Percentiles rank a stretch among this genome's conserved stretches.
phyloP scores from a whole-genome alignment of 352 stramenopile genomes.

The Phytophthora quininea region DNA sequence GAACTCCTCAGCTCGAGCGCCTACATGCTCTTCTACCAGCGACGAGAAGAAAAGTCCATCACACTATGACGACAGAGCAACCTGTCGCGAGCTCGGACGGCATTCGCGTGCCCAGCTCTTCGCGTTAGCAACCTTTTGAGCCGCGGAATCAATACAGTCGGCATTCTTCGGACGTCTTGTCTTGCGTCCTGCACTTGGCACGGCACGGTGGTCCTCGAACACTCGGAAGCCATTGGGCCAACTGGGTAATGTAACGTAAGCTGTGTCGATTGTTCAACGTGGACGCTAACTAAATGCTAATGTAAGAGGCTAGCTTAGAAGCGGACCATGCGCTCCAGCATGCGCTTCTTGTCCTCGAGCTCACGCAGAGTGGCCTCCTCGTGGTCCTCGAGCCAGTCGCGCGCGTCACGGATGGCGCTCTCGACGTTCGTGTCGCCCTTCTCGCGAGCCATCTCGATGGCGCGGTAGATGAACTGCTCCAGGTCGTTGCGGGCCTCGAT shows the following conservation, averaged over 20 bases:
- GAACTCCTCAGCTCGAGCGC: slow-evolving; percentile 65
- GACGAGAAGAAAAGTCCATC: slow-evolving; percentile 60
- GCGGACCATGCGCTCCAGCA: slow-evolving; percentile 73
- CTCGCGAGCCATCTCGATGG: slow-evolving; percentile 67
- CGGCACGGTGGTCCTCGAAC: no score
- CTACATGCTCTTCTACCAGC: slow-evolving; percentile 85
- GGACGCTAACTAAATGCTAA: slow-evolving; percentile 39
- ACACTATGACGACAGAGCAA: slow-evolving; percentile 46
- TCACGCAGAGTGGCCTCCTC: slow-evolving; percentile 91
- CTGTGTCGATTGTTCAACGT: slow-evolving; percentile 39
- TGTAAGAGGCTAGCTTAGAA: slow-evolving; percentile 53
- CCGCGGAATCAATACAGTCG: no score
- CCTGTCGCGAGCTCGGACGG: no score
- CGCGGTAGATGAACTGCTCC: slow-evolving; percentile 78
- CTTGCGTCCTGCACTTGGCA: no score
- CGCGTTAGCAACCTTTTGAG: no score
- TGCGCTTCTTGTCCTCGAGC: slow-evolving; percentile 94
- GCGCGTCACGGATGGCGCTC: slow-evolving; percentile 85
- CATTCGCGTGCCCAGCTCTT: no score
- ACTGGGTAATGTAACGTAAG: slow-evolving; percentile 23
- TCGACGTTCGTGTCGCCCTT: slow-evolving; percentile 75
- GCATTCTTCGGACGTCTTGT: no score
- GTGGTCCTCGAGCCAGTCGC: slow-evolving; percentile 90
- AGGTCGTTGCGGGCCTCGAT: slow-evolving; percentile 75
- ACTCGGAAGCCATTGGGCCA: no score